Conservation (phyloP, 1,139 yeast species). For the Diutina scorzettiae region DNA sequence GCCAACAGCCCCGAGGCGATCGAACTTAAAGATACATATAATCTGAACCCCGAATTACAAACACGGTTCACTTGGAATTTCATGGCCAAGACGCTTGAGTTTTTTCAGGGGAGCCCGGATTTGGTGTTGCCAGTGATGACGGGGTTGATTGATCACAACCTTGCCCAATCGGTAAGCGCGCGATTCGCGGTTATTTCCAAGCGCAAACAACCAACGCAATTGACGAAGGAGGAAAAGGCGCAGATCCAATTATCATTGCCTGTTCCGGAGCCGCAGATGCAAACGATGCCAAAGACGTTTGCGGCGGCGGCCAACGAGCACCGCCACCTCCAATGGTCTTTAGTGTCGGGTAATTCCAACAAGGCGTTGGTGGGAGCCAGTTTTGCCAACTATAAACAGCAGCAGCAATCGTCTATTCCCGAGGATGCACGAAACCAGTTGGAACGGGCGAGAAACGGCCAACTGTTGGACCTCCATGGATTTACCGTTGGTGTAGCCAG, state of each 20-base stretch:
- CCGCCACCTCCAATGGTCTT: background rate
- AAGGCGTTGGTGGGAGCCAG: background rate
- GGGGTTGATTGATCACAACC: background rate
- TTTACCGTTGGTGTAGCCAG: conserved; percentile 28
- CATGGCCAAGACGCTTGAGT: background rate
- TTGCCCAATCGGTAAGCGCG: background rate
- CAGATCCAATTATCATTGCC: background rate
- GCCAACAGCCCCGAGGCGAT: background rate
- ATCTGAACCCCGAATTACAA: background rate
- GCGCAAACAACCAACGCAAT: background rate
- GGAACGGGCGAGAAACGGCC: background rate
- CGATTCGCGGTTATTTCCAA: background rate
- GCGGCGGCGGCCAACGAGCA: background rate
- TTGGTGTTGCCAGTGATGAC: background rate
- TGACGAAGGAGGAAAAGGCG: background rate
- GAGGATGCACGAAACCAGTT: background rate
- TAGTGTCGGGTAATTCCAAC: background rate
- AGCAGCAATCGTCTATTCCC: background rate
- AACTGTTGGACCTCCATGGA: background rate
- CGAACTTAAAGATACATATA: background rate
- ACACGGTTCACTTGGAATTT: background rate
- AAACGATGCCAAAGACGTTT: background rate
- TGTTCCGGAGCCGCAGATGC: background rate
- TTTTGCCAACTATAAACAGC: background rate
- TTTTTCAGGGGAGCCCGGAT: background rate